Percentiles rank a stretch among this genome's conserved stretches.
Evolutionary conservation across 2,329 filamentous ascomycete species (phyloP).

Genomic region (Stagonosporopsis vannaccii): DNA sequence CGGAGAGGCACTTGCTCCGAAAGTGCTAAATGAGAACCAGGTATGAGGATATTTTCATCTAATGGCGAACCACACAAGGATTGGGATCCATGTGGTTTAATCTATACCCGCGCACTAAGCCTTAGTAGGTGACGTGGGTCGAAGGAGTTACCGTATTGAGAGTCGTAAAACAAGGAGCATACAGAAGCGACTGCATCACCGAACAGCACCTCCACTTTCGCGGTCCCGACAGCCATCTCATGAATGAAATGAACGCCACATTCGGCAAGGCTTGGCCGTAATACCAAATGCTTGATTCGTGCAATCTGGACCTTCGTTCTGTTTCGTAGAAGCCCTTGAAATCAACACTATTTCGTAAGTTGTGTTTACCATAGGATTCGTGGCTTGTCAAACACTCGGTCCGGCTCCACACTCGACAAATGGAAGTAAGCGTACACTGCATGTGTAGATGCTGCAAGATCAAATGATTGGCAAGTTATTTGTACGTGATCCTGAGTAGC

Average conservation of each 20-base stretch:
- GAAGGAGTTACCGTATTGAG: neutral
- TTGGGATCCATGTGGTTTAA: slow-evolving; percentile 1
- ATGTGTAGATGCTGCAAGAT: neutral
- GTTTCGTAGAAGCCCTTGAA: neutral
- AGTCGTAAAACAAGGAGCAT: slow-evolving; percentile 3
- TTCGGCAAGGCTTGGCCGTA: neutral
- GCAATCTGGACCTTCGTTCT: neutral
- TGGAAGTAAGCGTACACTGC: neutral
- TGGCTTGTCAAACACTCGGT: neutral
- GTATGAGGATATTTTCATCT: neutral
- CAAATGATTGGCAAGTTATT: neutral
- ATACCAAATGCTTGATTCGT: neutral
- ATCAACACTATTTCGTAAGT: neutral
- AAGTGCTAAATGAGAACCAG: neutral
- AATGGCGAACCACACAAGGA: neutral
- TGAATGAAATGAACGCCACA: neutral
- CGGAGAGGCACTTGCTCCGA: neutral
- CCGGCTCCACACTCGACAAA: neutral
- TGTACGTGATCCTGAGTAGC: neutral
- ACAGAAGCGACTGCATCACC: slow-evolving; percentile 1
- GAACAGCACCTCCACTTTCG: slow-evolving; percentile 1
- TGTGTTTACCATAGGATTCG: neutral
- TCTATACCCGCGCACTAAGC: slow-evolving; percentile 8
- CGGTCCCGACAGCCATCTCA: neutral
- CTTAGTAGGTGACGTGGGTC: slow-evolving; percentile 2